These are phyloP conservation scores for Claviceps quebecensis DNA, from an alignment of 2,329 filamentous ascomycete genomes.

Conservation along the genomic window DNA sequence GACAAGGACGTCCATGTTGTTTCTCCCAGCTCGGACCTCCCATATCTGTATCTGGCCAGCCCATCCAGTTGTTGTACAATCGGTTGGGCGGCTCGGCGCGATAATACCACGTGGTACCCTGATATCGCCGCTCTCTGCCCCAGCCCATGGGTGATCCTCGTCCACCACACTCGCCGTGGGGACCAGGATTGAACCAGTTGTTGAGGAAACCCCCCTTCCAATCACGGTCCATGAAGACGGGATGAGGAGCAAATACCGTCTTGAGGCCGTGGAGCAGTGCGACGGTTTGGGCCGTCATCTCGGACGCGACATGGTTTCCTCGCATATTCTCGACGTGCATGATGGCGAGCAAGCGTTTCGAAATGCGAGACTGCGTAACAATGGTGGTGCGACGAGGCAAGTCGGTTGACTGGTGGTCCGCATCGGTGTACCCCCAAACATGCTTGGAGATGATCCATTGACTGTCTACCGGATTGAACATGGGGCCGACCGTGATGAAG, in stretches of 20 bases:
- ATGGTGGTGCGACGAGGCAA: slow-evolving; percentile 64
- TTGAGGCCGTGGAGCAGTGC: slow-evolving; percentile 68
- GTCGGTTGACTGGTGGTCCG: slow-evolving; percentile 32
- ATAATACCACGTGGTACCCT: slow-evolving; percentile 49
- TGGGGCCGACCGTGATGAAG: slow-evolving; percentile 61
- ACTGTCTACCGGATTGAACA: slow-evolving; percentile 60
- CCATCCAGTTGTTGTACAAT: slow-evolving; percentile 50
- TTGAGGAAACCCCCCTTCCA: slow-evolving; percentile 44
- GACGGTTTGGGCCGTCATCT: slow-evolving; percentile 65
- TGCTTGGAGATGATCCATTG: slow-evolving; percentile 60
- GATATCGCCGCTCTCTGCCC: slow-evolving; percentile 42
- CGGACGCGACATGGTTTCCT: slow-evolving; percentile 63
- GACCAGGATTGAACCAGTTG: slow-evolving; percentile 47
- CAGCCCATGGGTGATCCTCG: slow-evolving; percentile 43
- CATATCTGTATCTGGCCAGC: slow-evolving; percentile 39
- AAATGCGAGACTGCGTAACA: slow-evolving; percentile 61
- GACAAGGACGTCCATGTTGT: slow-evolving; percentile 39
- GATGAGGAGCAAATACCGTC: slow-evolving; percentile 64
- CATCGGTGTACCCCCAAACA: slow-evolving; percentile 50
- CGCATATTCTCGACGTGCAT: slow-evolving; percentile 67
- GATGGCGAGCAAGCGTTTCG: slow-evolving; percentile 54
- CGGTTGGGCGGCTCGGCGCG: slow-evolving; percentile 41
- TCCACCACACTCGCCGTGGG: slow-evolving; percentile 38
- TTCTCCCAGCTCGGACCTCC: slow-evolving; percentile 44
- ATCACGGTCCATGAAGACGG: slow-evolving; percentile 64